Evolutionary conservation across 2,329 filamentous ascomycete species (phyloP), one percentile per base, ranked within the genome.

Genomic region (Xylariaceae sp.): DNA sequence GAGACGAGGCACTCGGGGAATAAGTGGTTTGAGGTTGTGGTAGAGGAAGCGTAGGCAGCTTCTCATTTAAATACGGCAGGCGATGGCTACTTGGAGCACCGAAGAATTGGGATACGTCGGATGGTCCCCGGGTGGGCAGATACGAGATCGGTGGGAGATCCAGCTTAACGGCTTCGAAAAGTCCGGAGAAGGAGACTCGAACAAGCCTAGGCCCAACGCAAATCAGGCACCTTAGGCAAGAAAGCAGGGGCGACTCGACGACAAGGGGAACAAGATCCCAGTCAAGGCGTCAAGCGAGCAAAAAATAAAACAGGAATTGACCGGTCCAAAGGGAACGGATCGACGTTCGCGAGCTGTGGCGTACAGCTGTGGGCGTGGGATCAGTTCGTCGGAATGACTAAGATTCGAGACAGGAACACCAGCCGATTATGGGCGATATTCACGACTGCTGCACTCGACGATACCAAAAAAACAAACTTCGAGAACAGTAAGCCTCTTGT

Each of bases 131-230:
- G 83, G 87, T 85, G 78, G 90, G 87, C 80, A 89, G 85, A 80
- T 90, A 87, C 73, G 88, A 88, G 73, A 92, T 88, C 78, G 89
- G 89, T 79, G 90, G 89, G 76, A 92, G 86, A 89, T 92, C 90
- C 90, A 95, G 90, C 82, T 92, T 94, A 88, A 85, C 90, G 89
- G 86, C 88, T 78, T 85, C 79, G 63, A 59, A 68, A 70, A 70
- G 71, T 67, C 66, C 61, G 57, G 60, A 64, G 56, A 61, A 63
- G 65, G 59, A 49, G 23, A 39, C n/a, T 23, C 42, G 52, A 30
- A 23, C 11, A 56, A 59, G 56, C 58, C 65, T 60, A 62, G 57
- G 61, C 56, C 59, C 53, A 65, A 62, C 60, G 56, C 34, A 57
- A 51, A 51, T 30, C 11, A 15, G 7, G 62, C 55, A 62, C 62